Evolutionary conservation across 73 alveolate genomes (phyloP).

Genomic region (Paramecium biaurelia): DNA sequence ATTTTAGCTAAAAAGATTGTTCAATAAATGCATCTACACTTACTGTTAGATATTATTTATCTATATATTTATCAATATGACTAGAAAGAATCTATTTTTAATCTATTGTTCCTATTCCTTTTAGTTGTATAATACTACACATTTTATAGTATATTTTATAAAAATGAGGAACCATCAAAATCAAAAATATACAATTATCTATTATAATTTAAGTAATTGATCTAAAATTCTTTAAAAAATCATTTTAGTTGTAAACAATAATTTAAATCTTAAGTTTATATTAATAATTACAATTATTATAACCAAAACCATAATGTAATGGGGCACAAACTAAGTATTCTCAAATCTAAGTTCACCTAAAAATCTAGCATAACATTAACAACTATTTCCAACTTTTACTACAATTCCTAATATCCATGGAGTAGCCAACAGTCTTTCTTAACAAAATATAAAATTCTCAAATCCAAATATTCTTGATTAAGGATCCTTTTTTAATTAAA

Average conservation of each 20-base stretch:
- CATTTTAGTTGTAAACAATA: not conserved
- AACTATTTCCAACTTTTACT: not conserved
- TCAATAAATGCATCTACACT: not conserved
- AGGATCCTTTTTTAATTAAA: conserved; percentile 29
- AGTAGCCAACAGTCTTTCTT: not conserved
- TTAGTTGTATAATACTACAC: not conserved
- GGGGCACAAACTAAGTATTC: not conserved
- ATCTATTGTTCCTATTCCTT: not conserved
- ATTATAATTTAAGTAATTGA: not conserved
- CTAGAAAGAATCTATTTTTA: not conserved
- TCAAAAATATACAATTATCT: not conserved
- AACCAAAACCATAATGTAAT: not conserved
- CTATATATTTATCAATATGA: not conserved
- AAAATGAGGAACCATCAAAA: not conserved
- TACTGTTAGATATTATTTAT: not conserved
- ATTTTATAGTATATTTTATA: not conserved
- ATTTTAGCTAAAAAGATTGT: not conserved
- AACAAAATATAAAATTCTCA: conserved; percentile 1
- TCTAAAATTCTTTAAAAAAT: not conserved
- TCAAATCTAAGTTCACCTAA: not conserved
- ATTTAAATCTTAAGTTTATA: not conserved
- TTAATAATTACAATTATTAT: not conserved
- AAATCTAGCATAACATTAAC: not conserved
- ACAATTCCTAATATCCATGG: conserved; percentile 20
- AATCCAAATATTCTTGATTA: not conserved